Conservation (phyloP, 2,329 filamentous ascomycete species). For the Aspergillus novoparasiticus region DNA sequence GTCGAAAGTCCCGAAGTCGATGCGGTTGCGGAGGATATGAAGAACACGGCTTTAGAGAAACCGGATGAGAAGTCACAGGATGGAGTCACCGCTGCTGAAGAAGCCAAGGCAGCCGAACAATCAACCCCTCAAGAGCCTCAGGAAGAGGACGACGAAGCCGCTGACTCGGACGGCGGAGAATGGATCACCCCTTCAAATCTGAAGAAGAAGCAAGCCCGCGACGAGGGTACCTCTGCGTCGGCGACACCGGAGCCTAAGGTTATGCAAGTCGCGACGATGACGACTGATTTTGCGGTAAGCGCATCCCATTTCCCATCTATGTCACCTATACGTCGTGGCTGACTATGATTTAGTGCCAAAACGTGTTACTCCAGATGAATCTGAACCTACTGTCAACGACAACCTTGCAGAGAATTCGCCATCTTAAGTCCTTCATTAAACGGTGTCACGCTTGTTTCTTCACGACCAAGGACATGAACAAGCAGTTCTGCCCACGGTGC, state of each 20-base stretch:
- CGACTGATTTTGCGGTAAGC: conserved; percentile 89
- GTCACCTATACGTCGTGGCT: not conserved
- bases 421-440: conserved; percentile 84
- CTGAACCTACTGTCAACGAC: conserved; percentile 79
- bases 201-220: conserved; percentile 75
- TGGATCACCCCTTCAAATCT: conserved; percentile 97
- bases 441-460: conserved; percentile 94
- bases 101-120: conserved; percentile 11
- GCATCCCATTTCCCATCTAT: not conserved
- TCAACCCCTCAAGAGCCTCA: conserved; percentile 29
- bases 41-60: conserved; percentile 31
- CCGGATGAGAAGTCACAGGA: conserved; percentile 28
- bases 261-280: conserved; percentile 88
- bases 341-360: conserved; percentile 60
- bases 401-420: conserved; percentile 75
- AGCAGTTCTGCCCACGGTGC: conserved; percentile 91
- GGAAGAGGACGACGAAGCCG: conserved; percentile 34
- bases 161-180: conserved; percentile 61
- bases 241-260: conserved; percentile 60
- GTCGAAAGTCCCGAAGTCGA: conserved; percentile 27
- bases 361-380: conserved; percentile 92
- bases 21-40: conserved; percentile 31
- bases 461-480: conserved; percentile 77
- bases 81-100: conserved; percentile 27
- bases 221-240: conserved; percentile 55